Conservation (phyloP, 2,329 filamentous ascomycete genomes). For the Podosphaera fusca region DNA sequence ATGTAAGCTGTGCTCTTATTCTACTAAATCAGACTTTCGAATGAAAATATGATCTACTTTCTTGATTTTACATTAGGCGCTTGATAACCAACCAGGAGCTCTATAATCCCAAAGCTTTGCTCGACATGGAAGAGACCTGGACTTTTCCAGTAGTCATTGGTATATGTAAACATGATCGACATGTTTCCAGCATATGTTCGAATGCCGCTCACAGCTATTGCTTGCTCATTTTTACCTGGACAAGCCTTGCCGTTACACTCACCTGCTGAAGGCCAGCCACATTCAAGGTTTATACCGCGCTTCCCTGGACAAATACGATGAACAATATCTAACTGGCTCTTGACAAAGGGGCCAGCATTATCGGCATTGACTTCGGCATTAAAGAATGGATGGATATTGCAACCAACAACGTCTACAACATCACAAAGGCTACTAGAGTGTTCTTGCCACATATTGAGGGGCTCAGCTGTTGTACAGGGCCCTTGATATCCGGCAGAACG, state of each 20-base stretch:
- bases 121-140: slow-evolving; percentile 48
- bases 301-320: slow-evolving; percentile 46
- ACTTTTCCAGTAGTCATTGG: slow-evolving; percentile 64
- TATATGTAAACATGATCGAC: slow-evolving; percentile 61
- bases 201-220: slow-evolving; percentile 48
- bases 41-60: too few relatives aligned
- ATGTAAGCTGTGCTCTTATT: too few relatives aligned
- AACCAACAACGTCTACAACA: slow-evolving; percentile 54
- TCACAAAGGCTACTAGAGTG: slow-evolving; percentile 41
- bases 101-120: slow-evolving; percentile 46
- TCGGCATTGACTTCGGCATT: slow-evolving; percentile 41
- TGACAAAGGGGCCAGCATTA: slow-evolving; percentile 54
- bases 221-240: slow-evolving; percentile 44
- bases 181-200: slow-evolving; percentile 38
- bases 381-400: slow-evolving; percentile 92
- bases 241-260: slow-evolving; percentile 47
- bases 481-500: slow-evolving; percentile 42
- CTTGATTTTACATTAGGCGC: too few relatives aligned
- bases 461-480: slow-evolving; percentile 65
- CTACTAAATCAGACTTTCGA: too few relatives aligned
- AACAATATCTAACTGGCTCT: slow-evolving; percentile 48
- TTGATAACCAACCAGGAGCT: slow-evolving; percentile 5
- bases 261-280: slow-evolving; percentile 64
- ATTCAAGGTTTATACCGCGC: slow-evolving; percentile 64
- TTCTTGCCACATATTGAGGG: slow-evolving; percentile 51